These are phyloP conservation scores for Aristolochia fimbriata DNA, from an alignment of 164 flowering plant species.

Conservation along the genomic window DNA sequence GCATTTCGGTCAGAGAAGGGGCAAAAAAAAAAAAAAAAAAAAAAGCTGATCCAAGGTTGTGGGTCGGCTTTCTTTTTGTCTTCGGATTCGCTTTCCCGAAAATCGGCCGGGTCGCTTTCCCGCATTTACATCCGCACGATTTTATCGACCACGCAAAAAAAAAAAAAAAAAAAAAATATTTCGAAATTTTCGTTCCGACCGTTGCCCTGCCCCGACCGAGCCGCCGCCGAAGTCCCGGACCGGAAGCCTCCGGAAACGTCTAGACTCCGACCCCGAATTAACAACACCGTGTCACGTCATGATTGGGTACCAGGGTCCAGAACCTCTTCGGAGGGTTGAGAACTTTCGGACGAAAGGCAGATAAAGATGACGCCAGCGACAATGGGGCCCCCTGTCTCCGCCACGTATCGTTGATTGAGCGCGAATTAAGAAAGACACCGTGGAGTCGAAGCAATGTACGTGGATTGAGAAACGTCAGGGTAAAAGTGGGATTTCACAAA, in stretches of 20 bases:
- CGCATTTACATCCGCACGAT: neutral
- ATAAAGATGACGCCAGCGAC: no score
- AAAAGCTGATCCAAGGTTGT: no score
- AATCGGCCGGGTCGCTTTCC: neutral
- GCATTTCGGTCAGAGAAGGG: neutral
- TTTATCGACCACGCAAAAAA: neutral
- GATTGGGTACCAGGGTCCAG: neutral
- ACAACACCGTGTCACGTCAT: neutral
- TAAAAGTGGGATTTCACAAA: no score
- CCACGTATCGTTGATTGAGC: no score
- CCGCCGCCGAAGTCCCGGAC: neutral
- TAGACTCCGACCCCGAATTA: neutral
- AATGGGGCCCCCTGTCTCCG: no score
- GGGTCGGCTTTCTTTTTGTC: neutral
- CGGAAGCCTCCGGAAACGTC: conserved; percentile 1
- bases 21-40: no score
- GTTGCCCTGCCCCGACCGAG: neutral
- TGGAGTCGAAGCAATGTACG: no score
- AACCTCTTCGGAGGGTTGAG: neutral
- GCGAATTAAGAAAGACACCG: no score
- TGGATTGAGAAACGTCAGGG: no score
- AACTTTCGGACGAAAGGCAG: neutral
- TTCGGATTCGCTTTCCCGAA: conserved; percentile 3
- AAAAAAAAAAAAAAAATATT: no score
- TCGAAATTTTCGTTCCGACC: neutral